Evolutionary conservation across 805 yeast species (phyloP).

Genomic region (Candida multigemmis): DNA sequence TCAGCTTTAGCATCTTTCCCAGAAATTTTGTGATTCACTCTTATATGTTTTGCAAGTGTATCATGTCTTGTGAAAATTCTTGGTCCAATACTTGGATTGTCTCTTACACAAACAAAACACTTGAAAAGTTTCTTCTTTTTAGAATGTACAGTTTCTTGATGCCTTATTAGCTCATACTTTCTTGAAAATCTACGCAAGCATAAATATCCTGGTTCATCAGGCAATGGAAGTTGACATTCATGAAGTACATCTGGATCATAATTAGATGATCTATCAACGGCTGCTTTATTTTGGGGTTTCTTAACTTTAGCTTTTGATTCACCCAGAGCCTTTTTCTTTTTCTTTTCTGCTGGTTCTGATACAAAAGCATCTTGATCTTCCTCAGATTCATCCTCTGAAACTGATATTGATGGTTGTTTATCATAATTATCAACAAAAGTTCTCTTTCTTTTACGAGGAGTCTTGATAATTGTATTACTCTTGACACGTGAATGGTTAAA

Average conservation of each 20-base stretch:
- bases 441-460: conserved; percentile 3
- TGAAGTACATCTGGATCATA: conserved; percentile 39
- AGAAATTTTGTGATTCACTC: conserved; percentile 36
- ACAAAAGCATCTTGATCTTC: no score
- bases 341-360: no score
- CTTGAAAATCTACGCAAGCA: conserved; percentile 36
- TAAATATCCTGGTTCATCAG: conserved; percentile 30
- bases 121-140: conserved; percentile 75
- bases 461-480: conserved; percentile 7
- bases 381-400: no score
- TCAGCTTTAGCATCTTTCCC: conserved; percentile 40
- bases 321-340: conserved; percentile 11
- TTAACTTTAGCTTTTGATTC: no score
- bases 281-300: no score
- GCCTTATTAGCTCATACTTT: conserved; percentile 89
- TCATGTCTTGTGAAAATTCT: conserved; percentile 91
- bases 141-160: conserved; percentile 94
- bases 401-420: no score
- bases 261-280: conserved; percentile 30
- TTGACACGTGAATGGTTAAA: no score
- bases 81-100: conserved; percentile 42
- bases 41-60: conserved; percentile 84
- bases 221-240: conserved; percentile 36
- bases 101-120: conserved; percentile 79
- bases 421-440: no score